Conservation (phyloP, 208 protist species). For the Crithidia bombi region DNA sequence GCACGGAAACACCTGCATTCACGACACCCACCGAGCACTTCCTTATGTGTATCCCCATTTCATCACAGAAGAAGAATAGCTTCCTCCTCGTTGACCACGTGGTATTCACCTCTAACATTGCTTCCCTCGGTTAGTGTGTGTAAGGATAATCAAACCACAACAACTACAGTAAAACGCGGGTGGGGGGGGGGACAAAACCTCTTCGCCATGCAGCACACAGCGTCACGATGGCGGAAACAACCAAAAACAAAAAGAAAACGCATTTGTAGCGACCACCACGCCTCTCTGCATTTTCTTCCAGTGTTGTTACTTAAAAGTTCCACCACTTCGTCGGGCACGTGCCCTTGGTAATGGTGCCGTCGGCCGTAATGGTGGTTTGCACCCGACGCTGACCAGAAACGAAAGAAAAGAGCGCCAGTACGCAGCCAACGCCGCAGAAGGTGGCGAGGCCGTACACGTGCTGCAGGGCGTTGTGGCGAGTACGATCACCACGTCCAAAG, state of each 20-base stretch:
- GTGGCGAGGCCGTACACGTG: constrained; percentile 56
- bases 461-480: constrained; percentile 59
- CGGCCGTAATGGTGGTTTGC: constrained; percentile 55
- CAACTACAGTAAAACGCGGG: too few species aligned
- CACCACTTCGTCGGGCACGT: constrained; percentile 79
- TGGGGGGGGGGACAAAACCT: not conserved
- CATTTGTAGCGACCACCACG: not conserved
- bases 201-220: not conserved
- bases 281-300: too few species aligned
- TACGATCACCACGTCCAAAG: constrained; percentile 70
- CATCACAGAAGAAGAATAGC: constrained; percentile 9
- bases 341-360: constrained; percentile 64
- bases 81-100: not conserved
- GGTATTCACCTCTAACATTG: not conserved
- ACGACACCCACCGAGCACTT: not conserved
- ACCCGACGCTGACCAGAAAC: constrained; percentile 53
- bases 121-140: not conserved
- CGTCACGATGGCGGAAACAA: not conserved
- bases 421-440: constrained; percentile 62
- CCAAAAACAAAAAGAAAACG: not conserved
- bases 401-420: constrained; percentile 66
- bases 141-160: not conserved
- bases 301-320: constrained; percentile 58
- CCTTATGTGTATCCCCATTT: not conserved
- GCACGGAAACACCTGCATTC: too few species aligned